Percentiles rank a stretch among this genome's conserved stretches.
phyloP scores from a whole-genome alignment of 2,329 filamentous ascomycete genomes.

The Xylariales sp. region DNA sequence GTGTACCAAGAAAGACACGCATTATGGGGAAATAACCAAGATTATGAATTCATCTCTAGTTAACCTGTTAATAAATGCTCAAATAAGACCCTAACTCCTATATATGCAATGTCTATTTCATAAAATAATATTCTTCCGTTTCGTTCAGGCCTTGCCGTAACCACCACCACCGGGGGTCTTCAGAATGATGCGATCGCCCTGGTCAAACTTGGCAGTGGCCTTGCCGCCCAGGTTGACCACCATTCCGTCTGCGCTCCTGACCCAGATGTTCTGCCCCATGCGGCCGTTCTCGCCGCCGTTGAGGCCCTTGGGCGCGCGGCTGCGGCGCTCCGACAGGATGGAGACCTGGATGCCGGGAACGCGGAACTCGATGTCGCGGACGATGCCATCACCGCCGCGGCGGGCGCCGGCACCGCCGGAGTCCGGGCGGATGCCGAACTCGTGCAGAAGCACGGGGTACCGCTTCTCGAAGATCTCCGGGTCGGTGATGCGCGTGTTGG shows the following conservation, averaged over 20 bases:
- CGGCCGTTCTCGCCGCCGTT: conserved; percentile 64
- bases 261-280: conserved; percentile 66
- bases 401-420: conserved; percentile 57
- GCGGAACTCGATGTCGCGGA: conserved; percentile 68
- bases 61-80: no score
- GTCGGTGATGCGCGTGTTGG: conserved; percentile 71
- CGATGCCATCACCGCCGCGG: conserved; percentile 61
- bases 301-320: conserved; percentile 68
- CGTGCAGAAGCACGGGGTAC: conserved; percentile 62
- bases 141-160: no score
- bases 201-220: conserved; percentile 56
- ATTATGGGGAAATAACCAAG: no score
- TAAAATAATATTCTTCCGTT: no score
- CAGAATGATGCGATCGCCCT: conserved; percentile 58
- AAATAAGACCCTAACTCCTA: no score
- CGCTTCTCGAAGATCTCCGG: conserved; percentile 65
- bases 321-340: conserved; percentile 67
- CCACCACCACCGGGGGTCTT: conserved; percentile 59
- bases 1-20: no score
- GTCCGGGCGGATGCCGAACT: conserved; percentile 55
- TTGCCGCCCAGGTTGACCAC: conserved; percentile 51
- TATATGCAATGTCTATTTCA: no score
- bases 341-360: conserved; percentile 65
- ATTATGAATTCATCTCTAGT: no score
- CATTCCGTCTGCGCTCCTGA: conserved; percentile 25